phyloP scores from a whole-genome alignment of 192 early-diverging fungal genomes.

The Ambispora gerdemannii region DNA sequence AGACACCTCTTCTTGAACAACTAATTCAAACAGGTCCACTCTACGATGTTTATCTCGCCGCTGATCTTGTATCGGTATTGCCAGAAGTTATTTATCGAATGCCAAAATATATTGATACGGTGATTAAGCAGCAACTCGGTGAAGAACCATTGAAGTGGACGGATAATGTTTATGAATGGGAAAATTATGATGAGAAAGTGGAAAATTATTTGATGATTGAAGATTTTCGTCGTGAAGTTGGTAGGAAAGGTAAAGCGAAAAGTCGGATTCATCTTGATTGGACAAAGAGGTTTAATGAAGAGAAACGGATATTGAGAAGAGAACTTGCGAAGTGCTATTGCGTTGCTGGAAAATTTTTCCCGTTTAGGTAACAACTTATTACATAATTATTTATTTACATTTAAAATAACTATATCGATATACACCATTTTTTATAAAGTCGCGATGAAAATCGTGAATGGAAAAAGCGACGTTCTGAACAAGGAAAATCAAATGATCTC shows the following conservation, averaged over 20 bases:
- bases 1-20: not conserved
- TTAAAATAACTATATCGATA: not conserved
- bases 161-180: constrained; percentile 28
- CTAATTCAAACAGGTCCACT: not conserved
- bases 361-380: constrained; percentile 18
- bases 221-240: constrained; percentile 22
- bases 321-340: constrained; percentile 24
- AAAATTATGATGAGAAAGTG: not conserved
- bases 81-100: constrained; percentile 17
- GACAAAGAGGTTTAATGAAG: not conserved
- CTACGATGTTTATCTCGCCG: not conserved
- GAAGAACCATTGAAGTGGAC: constrained; percentile 26
- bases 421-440: constrained; percentile 1
- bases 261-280: constrained; percentile 6
- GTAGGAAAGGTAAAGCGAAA: constrained; percentile 21
- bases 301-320: constrained; percentile 11
- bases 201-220: constrained; percentile 1
- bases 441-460: constrained; percentile 26
- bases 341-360: constrained; percentile 16
- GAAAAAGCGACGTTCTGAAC: constrained; percentile 22
- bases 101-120: constrained; percentile 29
- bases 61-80: not conserved
- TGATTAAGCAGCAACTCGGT: not conserved
- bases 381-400: not conserved
- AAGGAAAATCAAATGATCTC: constrained; percentile 1